Evolutionary conservation across 2,329 filamentous ascomycete genomes (phyloP), one percentile per base, ranked within the genome.

Genomic region (Aspergillus sp.): DNA sequence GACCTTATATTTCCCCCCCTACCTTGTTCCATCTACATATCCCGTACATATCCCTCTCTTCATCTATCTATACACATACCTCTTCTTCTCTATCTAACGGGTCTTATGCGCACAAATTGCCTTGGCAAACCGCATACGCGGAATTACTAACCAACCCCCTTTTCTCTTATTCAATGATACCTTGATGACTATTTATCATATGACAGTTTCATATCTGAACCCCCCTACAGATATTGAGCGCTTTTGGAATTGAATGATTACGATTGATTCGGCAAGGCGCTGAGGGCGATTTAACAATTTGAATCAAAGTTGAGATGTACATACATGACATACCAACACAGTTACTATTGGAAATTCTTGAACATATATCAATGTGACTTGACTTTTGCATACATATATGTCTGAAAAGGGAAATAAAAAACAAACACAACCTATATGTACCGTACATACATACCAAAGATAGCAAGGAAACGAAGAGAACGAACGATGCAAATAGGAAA

Each of bases 361-460:
- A n/a, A 42, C 14, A 14, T 29, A 9, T 29, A 29, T 29, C 26
- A 29, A 29, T 29, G 26, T 29, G 26, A 2, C 26, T 29, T 42
- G 36, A 42, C 12, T 51, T 52, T 58, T 54, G 46, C 51, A 42
- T 60, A 57, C 50, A 55, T 55, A 49, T 36, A 45, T 57, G 54
- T 52, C 16, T 31, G 47, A 24, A 49, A 29, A 29, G 26, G 3
- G 26, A 9, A 29, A 29, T 29, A 29, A 29, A 29, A 29, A 29
- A 9, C 7, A 9, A 54, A 14, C 32, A 56, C 46, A 42, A 51
- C 52, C 55, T 61, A 55, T 63, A 63, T 63, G 61, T 61, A 63
- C 58, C 56, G 56, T 63, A 63, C 56, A 59, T 49, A 20, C 51
- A 59, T 49, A 20, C 51, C 39, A 32, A 26, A 57, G 52, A 61